Percentiles rank a stretch among this genome's conserved stretches.
phyloP scores from a whole-genome alignment of 2,329 filamentous ascomycete genomes.

The Trichoderma cornu-damae region DNA sequence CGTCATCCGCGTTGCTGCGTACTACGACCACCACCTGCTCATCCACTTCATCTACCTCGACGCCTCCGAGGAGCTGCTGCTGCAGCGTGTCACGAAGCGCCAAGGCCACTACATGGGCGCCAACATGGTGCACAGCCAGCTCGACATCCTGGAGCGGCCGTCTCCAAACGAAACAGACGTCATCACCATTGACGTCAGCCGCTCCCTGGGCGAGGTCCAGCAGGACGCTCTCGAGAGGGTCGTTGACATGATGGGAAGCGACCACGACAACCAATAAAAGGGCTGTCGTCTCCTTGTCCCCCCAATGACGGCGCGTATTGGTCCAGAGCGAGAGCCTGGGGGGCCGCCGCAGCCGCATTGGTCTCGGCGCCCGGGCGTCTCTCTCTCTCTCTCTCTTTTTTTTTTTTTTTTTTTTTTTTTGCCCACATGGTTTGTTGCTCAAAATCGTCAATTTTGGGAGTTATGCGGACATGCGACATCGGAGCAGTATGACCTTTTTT shows the following conservation, averaged over 20 bases:
- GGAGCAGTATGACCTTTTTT: neutral
- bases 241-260: conserved; percentile 43
- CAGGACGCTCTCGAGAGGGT: conserved; percentile 54
- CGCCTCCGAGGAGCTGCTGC: conserved; percentile 67
- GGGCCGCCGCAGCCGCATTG: neutral
- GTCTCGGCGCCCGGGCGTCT: neutral
- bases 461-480: conserved; percentile 8
- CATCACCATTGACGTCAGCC: conserved; percentile 63
- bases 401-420: neutral
- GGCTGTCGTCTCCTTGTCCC: neutral
- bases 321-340: no score
- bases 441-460: neutral
- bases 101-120: conserved; percentile 93
- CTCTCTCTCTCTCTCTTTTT: no score
- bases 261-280: conserved; percentile 23
- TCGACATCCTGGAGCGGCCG: conserved; percentile 81
- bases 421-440: neutral
- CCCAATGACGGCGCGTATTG: no score
- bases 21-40: conserved; percentile 65
- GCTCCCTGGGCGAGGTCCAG: conserved; percentile 55
- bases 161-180: conserved; percentile 65
- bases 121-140: conserved; percentile 90
- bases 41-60: conserved; percentile 92
- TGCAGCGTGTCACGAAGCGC: conserved; percentile 68
- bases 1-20: conserved; percentile 74